Conservation (phyloP, 1,139 yeast species). For the Candida albicans region DNA sequence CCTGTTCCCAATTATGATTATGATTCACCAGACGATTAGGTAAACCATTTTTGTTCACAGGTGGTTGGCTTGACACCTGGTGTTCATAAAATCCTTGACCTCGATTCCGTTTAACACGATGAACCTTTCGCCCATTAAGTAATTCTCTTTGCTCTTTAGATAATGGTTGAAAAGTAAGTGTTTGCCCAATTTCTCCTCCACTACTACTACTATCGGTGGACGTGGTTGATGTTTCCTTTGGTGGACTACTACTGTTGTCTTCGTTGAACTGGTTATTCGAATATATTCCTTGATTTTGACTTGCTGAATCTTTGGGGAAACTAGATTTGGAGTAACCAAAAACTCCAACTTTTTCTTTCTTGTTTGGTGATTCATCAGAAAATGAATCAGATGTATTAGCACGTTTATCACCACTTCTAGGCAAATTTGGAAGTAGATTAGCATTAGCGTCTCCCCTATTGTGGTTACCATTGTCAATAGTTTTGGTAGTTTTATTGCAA, state of each 20-base stretch:
- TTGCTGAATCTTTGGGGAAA: slow-evolving; percentile 12
- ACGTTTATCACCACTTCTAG: slow-evolving; percentile 7
- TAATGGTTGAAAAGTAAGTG: slow-evolving; percentile 4
- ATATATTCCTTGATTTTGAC: slow-evolving; percentile 14
- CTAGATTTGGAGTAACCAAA: slow-evolving; percentile 13
- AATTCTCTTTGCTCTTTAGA: slow-evolving; percentile 4
- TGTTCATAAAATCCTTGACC: not conserved
- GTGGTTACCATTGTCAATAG: not conserved
- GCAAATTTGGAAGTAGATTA: not conserved
- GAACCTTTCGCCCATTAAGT: slow-evolving; percentile 5
- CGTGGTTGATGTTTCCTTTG: slow-evolving; percentile 8
- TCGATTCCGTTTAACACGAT: slow-evolving; percentile 2
- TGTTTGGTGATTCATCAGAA: slow-evolving; percentile 12
- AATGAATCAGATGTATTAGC: slow-evolving; percentile 11
- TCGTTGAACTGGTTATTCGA: slow-evolving; percentile 6
- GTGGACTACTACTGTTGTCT: slow-evolving; percentile 2
- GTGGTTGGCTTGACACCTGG: not conserved
- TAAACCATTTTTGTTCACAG: not conserved
- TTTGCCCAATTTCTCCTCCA: slow-evolving; percentile 8
- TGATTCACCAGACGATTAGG: not conserved
- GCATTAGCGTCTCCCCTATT: no score
- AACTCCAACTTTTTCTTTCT: slow-evolving; percentile 11
- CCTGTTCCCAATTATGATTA: slow-evolving; percentile 14
- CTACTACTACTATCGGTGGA: slow-evolving; percentile 11
- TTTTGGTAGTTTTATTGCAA: not conserved